Evolutionary conservation across 2,329 filamentous ascomycete species (phyloP), one percentile per base, ranked within the genome.

Genomic region (Akanthomyces lecanii): DNA sequence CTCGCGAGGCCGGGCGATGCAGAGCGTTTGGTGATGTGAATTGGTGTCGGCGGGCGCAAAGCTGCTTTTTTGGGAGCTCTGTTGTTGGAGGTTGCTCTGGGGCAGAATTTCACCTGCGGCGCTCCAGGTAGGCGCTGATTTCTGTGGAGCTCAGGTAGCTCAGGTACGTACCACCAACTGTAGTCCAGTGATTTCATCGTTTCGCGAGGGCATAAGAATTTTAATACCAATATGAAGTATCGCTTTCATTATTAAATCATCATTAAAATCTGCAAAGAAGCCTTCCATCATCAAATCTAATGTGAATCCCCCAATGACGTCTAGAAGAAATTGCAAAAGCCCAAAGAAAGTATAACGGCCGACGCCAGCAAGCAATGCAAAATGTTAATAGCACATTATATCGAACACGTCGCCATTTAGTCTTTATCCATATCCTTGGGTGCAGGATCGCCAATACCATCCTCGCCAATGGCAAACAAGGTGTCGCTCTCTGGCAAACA

Each of bases 401-500:
- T 61, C 47, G 4, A 40, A 14, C 38, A 40, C n/a, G 11, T n/a
- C 40, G 11, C 33, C 48, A 18, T 53, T 66, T 76, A 85, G 63
- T 92, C 89, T 77, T 96, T 96, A 73, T 98, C 94, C 74, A 94
- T 77, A 71, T 99, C 95, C 81, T 99, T 99, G 52, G 95, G 94
- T 64, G 89, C 91, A 51, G 95, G 95, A 74, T 99, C 95, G 33
- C 92, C 92, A 71, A 99, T 99, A 50, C 95, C 95, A 74, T 97
- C 92, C 76, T 98, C 96, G 63, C 91, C 92, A 74, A 99, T 99
- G 53, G 95, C 94, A 78, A 99, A 99, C 69, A 98, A 78, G 73
- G 92, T 96, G 75, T 99, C 96, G 70, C 92, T 96, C 78, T 99
- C 95, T 0, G 95, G 95, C 67, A 99, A 79, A 76, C 95, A 99